Evolutionary conservation across 805 yeast genomes (phyloP).

Genomic region (Teunomyces gatunensis): DNA sequence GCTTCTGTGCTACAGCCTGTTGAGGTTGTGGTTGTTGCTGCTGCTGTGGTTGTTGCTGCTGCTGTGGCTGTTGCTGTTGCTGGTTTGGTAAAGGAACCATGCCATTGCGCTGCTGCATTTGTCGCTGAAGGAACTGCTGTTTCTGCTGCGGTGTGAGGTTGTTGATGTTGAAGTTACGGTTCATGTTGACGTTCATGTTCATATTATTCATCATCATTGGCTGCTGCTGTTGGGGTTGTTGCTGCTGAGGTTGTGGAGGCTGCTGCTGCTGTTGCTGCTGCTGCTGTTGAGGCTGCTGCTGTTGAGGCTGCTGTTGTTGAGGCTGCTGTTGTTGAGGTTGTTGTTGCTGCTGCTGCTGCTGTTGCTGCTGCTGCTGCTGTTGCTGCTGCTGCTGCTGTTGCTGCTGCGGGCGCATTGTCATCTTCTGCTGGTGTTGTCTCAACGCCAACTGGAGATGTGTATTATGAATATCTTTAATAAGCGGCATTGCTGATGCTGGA

Average conservation of each 20-base stretch:
- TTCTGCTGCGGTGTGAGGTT: constrained; percentile 36
- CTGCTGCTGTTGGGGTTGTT: no score
- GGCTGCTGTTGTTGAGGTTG: constrained; percentile 10
- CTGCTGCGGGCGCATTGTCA: constrained; percentile 11
- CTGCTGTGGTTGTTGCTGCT: constrained; percentile 18
- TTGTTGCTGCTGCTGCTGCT: constrained; percentile 8
- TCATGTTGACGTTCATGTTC: constrained; percentile 9
- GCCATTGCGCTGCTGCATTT: constrained; percentile 25
- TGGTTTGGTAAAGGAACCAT: constrained; percentile 3
- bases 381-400: constrained; percentile 10
- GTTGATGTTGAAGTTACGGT: constrained; percentile 18
- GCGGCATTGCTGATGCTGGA: constrained; percentile 54
- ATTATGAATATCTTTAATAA: constrained; percentile 65
- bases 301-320: not conserved
- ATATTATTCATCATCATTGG: constrained; percentile 14
- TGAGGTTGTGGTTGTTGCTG: constrained; percentile 13
- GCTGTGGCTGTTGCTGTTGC: constrained; percentile 14
- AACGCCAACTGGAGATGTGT: constrained; percentile 60
- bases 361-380: constrained; percentile 12
- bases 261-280: constrained; percentile 8
- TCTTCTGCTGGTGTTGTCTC: constrained; percentile 46
- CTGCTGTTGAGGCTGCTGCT: no score
- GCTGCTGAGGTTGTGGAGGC: not conserved
- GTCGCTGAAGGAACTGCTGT: constrained; percentile 37
- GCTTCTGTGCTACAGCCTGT: constrained; percentile 12